phyloP scores from a whole-genome alignment of 306 rosid species.

The Cucumis hystrix region DNA sequence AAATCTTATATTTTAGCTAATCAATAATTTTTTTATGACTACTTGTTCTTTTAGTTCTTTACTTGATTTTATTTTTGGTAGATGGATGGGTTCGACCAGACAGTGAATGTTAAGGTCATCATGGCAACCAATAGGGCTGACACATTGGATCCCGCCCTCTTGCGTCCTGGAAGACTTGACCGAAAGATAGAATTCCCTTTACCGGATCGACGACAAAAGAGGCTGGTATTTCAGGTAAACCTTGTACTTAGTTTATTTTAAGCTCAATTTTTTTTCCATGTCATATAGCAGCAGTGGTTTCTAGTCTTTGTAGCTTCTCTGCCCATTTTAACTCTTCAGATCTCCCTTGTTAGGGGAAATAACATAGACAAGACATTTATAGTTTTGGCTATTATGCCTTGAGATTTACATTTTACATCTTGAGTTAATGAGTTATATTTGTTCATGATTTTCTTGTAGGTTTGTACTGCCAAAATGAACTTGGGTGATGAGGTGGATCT shows the following conservation, averaged over 20 bases:
- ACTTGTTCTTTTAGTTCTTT: not conserved
- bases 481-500: conserved; percentile 92
- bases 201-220: conserved; percentile 93
- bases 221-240: conserved; percentile 95
- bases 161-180: conserved; percentile 98
- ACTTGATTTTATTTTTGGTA: conserved; percentile 15
- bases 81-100: conserved; percentile 99
- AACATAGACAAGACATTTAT: not conserved
- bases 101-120: conserved; percentile 95
- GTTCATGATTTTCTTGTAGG: conserved; percentile 28
- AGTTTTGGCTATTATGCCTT: not conserved
- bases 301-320: not conserved
- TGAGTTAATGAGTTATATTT: not conserved
- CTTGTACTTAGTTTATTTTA: not conserved
- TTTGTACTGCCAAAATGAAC: conserved; percentile 98
- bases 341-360: not conserved
- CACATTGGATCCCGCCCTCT: conserved; percentile 93
- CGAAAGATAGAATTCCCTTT: conserved; percentile 94
- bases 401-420: not conserved
- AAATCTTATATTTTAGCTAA: not conserved
- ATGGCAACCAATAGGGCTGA: conserved; percentile 99
- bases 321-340: not conserved
- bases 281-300: not conserved
- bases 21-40: not conserved
- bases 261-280: not conserved